These are phyloP conservation scores for Bauhinia variegata DNA, from an alignment of 306 rosid genomes.

Conservation along the genomic window DNA sequence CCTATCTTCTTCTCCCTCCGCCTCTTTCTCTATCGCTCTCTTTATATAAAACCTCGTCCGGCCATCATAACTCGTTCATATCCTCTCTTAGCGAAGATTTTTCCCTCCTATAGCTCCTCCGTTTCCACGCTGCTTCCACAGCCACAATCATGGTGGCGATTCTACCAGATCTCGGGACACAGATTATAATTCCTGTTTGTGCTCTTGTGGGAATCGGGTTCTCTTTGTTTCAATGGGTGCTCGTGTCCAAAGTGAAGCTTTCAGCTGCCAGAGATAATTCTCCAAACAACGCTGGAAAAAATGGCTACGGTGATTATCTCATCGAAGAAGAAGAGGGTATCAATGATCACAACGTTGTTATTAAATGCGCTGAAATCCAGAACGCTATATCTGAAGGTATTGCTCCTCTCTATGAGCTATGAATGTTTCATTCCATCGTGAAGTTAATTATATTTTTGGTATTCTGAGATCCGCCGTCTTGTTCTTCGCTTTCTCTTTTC, in stretches of 20 bases:
- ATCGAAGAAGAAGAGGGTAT: conserved; percentile 72
- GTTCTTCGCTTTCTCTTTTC: no score
- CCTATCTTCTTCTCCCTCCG: not conserved
- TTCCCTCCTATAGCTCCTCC: not conserved
- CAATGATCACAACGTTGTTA: conserved; percentile 65
- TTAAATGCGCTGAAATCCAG: conserved; percentile 71
- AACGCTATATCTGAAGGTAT: conserved; percentile 67
- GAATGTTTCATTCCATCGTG: not conserved
- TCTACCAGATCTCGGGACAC: conserved; percentile 60
- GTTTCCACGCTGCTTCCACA: not conserved
- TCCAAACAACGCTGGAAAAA: conserved; percentile 34
- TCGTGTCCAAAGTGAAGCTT: conserved; percentile 56
- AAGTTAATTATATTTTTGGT: not conserved
- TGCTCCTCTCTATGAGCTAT: not conserved
- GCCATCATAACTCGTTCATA: no score
- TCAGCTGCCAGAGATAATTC: conserved; percentile 33
- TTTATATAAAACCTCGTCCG: no score
- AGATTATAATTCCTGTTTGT: conserved; percentile 60
- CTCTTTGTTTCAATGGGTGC: conserved; percentile 54
- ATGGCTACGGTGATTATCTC: conserved; percentile 57
- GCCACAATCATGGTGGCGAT: conserved; percentile 46
- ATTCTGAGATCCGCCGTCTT: not conserved
- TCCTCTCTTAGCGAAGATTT: no score
- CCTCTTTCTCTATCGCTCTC: not conserved
- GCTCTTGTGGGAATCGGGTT: conserved; percentile 55